Percentiles rank a stretch among this genome's conserved stretches.
Evolutionary conservation across 73 alveolate genomes (phyloP).

Genomic region (Tetrahymena borealis): DNA sequence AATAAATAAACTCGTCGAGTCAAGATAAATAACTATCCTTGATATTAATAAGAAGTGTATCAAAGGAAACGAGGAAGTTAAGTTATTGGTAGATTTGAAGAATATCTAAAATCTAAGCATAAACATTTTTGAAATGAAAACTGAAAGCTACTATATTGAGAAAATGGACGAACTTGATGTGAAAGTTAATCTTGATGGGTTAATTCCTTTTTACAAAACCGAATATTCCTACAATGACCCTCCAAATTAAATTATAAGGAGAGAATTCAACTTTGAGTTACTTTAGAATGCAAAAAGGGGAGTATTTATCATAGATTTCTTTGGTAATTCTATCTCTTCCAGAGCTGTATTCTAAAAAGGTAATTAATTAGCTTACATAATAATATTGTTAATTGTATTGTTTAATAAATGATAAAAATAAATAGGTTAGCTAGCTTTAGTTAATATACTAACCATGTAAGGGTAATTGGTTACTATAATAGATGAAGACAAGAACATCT

Average conservation of each 20-base stretch:
- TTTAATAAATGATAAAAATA: too few relatives aligned
- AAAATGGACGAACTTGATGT: constrained; percentile 37
- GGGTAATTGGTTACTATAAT: constrained; percentile 65
- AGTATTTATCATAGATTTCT: constrained; percentile 71
- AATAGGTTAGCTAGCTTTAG: too few relatives aligned
- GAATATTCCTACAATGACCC: constrained; percentile 28
- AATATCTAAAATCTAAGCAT: constrained; percentile 57
- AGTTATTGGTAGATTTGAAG: constrained; percentile 46
- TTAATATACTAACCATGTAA: constrained; percentile 52
- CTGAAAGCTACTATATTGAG: constrained; percentile 59
- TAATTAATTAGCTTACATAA: constrained; percentile 47
- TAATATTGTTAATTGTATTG: too few relatives aligned
- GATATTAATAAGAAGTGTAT: constrained; percentile 51
- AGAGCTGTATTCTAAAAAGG: constrained; percentile 85
- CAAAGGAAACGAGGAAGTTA: constrained; percentile 59
- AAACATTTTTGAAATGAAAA: constrained; percentile 59
- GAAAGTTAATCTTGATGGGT: constrained; percentile 68
- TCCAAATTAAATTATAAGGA: constrained; percentile 46
- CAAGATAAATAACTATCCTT: constrained; percentile 9
- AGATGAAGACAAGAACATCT: constrained; percentile 62
- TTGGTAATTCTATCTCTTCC: constrained; percentile 62
- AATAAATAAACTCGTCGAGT: neutral
- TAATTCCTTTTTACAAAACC: constrained; percentile 58
- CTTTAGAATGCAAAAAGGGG: constrained; percentile 58
- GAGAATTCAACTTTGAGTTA: constrained; percentile 28